phyloP scores from a whole-genome alignment of 2,329 filamentous ascomycete genomes.

The Eurotiales sp. region DNA sequence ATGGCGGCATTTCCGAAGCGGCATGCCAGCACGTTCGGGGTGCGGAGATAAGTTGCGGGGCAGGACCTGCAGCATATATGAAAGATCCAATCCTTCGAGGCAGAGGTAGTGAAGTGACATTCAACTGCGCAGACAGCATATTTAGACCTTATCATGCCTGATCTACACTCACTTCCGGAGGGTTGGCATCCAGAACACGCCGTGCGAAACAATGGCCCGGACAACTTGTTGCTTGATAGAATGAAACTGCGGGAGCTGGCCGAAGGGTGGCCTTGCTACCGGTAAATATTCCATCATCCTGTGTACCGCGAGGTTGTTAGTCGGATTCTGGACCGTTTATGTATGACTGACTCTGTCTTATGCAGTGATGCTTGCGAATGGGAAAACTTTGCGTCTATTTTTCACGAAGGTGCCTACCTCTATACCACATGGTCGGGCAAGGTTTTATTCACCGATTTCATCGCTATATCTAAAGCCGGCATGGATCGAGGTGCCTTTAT shows the following conservation, averaged over 20 bases:
- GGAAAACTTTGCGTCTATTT: slow-evolving; percentile 51
- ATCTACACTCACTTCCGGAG: slow-evolving; percentile 35
- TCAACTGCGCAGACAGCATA: no score
- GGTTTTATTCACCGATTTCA: slow-evolving; percentile 43
- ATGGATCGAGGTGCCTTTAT: slow-evolving; percentile 53
- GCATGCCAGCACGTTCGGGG: no score
- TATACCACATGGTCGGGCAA: slow-evolving; percentile 52
- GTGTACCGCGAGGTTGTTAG: no score
- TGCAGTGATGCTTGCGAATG: slow-evolving; percentile 52
- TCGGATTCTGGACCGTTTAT: no score
- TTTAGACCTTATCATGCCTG: no score
- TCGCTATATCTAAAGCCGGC: slow-evolving; percentile 48
- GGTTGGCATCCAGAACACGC: slow-evolving; percentile 36
- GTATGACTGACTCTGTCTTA: no score
- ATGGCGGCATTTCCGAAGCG: no score
- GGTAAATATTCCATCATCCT: no score
- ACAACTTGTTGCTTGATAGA: slow-evolving; percentile 42
- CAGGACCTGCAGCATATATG: no score
- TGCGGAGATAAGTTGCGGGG: no score
- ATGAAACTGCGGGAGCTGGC: slow-evolving; percentile 48
- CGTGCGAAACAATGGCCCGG: slow-evolving; percentile 48
- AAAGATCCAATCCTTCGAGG: no score
- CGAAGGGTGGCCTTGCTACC: slow-evolving; percentile 49
- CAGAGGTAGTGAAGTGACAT: no score
- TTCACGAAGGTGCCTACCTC: slow-evolving; percentile 46